Evolutionary conservation across 768 basidiomycete species (phyloP), one percentile per base, ranked within the genome.

Genomic region (Pholiota conissans): DNA sequence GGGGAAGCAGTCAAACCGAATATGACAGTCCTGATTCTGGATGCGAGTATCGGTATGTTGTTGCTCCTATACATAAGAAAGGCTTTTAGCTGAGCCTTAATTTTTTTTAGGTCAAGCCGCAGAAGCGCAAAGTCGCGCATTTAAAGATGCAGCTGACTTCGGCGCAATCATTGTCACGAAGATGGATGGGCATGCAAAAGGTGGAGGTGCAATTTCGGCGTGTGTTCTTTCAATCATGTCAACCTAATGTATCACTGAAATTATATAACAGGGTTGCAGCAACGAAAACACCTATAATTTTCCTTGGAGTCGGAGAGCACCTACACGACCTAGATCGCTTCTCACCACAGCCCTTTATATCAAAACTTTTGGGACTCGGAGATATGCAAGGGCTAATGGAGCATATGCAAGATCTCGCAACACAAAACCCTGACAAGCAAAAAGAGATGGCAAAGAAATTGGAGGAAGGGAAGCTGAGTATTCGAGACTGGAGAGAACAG

Each of bases 151-250:
- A 59, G 92, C 95, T 20, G 86, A 97, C 69, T 99, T 99, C 69
- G 97, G 96, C 56, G 97, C 96, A 2, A 99, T 99, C 63, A 97
- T 99, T 58, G 97, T 99, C 14, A 99, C 97, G 10, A 99, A 99
- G 76, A 93, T 99, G 87, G 97, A 99, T 65, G 97, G 97, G 3
- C 97, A 99, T 66, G 97, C 97, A 1, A 98, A 97, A 71, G 97
- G 97, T 55, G 97, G 97, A 71, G 97, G 97, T 22, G 97, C 97
- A 28, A 98, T 99, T 59, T 99, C 97, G 45, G 96, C 96, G 96
- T 98, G 75, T 58, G 94, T 81, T 46, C 30, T 42, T 40, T 54
- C 11, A n/a, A 22, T 28, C 50, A 34, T 29, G 18, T 5, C 27
- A 20, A 32, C 14, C 13, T 28, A 20, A 55, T 32, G 9, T 27